These are phyloP conservation scores for Solanum hybrid DNA, from an alignment of 305 asterid genomes.

Conservation along the genomic window DNA sequence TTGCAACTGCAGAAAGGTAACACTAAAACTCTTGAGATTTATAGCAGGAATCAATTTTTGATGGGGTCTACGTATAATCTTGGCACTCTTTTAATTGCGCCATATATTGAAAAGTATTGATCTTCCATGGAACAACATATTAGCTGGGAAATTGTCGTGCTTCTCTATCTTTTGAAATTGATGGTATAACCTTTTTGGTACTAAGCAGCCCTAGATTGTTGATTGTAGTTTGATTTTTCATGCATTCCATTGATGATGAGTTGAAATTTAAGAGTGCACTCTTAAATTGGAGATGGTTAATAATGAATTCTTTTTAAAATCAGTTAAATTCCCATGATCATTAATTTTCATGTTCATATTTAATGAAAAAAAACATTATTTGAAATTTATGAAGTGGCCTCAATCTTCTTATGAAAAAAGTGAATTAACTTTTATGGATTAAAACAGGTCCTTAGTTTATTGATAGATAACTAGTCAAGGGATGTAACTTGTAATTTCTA, in stretches of 20 bases:
- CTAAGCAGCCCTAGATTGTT: background rate
- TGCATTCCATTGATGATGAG: background rate
- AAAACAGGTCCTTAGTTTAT: background rate
- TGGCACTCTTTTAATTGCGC: background rate
- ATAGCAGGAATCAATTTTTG: background rate
- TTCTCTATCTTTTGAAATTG: background rate
- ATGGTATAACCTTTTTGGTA: background rate
- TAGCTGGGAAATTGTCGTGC: background rate
- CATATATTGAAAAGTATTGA: background rate
- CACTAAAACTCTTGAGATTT: background rate
- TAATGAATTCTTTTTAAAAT: background rate
- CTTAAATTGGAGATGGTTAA: background rate
- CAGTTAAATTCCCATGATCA: background rate
- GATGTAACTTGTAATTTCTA: background rate
- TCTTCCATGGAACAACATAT: background rate
- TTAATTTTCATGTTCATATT: background rate
- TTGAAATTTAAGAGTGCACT: background rate
- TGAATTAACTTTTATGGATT: background rate
- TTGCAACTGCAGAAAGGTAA: background rate
- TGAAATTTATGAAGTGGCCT: background rate
- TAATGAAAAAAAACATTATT: too few species aligned
- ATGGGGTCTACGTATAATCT: background rate
- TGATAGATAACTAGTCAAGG: background rate
- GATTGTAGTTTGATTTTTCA: background rate
- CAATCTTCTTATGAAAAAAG: background rate